Evolutionary conservation across 2,329 filamentous ascomycete genomes (phyloP).

Genomic region (Aaosphaeria pasadenensis): DNA sequence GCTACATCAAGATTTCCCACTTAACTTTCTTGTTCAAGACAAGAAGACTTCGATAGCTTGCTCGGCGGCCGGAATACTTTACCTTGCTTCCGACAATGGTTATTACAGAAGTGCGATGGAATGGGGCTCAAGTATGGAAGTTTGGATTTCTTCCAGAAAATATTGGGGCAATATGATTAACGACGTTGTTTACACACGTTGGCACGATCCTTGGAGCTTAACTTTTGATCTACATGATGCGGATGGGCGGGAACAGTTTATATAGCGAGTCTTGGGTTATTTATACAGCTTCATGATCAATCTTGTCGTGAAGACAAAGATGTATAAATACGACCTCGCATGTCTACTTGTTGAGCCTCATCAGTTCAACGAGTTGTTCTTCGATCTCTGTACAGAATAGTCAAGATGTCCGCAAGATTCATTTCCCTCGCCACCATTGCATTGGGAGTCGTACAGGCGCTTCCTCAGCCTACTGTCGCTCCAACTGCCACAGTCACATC

Average conservation of each 20-base stretch:
- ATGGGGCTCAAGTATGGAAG: neutral
- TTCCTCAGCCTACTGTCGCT: slow-evolving; percentile 17
- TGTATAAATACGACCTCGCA: neutral
- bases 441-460: slow-evolving; percentile 18
- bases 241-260: neutral
- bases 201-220: neutral
- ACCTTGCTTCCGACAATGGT: slow-evolving; percentile 10
- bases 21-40: neutral
- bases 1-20: neutral
- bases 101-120: neutral
- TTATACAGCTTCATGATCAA: neutral
- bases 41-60: neutral
- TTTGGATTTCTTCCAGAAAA: neutral
- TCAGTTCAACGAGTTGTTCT: neutral
- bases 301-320: neutral
- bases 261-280: neutral
- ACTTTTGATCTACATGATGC: neutral
- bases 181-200: neutral
- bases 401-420: slow-evolving; percentile 16
- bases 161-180: neutral
- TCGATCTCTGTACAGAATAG: neutral
- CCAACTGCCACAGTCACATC: slow-evolving; percentile 10
- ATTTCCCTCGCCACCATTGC: slow-evolving; percentile 14
- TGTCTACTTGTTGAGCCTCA: neutral
- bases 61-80: slow-evolving; percentile 10